A percentile compares a stretch with the other conserved stretches of the same genome.
Evolutionary conservation across 352 stramenopile species (phyloP).

Genomic region (Phytopythium chamaehyphon): DNA sequence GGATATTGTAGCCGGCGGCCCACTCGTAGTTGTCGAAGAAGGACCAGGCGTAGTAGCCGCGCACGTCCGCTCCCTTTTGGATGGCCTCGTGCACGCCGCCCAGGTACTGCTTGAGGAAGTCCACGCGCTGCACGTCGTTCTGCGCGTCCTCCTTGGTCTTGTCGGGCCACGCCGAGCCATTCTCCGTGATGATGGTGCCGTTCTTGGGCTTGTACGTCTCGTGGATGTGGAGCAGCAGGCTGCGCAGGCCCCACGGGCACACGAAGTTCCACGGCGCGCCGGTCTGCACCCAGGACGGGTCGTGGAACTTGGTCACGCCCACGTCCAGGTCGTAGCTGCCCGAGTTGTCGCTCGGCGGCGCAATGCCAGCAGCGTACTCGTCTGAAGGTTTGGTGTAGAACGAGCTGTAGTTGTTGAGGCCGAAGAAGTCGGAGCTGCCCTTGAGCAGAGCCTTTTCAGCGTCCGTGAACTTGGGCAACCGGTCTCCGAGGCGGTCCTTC

Average conservation of each 20-base stretch:
- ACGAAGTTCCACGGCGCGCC: conserved; percentile 78
- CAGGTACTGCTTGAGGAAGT: conserved; percentile 83
- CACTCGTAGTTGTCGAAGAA: conserved; percentile 93
- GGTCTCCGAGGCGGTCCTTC: conserved; percentile 68
- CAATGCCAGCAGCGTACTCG: conserved; percentile 21
- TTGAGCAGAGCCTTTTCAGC: conserved; percentile 76
- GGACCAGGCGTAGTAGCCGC: conserved; percentile 87
- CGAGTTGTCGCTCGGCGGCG: conserved; percentile 19
- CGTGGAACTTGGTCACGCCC: conserved; percentile 22
- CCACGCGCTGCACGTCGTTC: conserved; percentile 60
- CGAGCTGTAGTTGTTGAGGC: conserved; percentile 93
- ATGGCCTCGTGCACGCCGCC: conserved; percentile 42
- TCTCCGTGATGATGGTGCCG: conserved; percentile 90
- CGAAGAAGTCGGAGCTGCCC: conserved; percentile 91
- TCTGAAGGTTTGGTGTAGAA: conserved; percentile 35
- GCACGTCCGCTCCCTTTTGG: conserved; percentile 39
- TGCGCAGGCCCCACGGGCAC: conserved; percentile 67
- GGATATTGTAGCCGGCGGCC: conserved; percentile 49
- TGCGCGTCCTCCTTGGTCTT: conserved; percentile 59
- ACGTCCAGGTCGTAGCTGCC: conserved; percentile 27
- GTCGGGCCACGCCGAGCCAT: conserved; percentile 66
- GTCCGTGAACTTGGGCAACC: conserved; percentile 88
- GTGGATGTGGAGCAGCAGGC: conserved; percentile 89
- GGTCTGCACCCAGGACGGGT: conserved; percentile 52
- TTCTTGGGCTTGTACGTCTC: conserved; percentile 70